Conservation (phyloP, 345 rosid genomes). For the Odontarrhena argentea region DNA sequence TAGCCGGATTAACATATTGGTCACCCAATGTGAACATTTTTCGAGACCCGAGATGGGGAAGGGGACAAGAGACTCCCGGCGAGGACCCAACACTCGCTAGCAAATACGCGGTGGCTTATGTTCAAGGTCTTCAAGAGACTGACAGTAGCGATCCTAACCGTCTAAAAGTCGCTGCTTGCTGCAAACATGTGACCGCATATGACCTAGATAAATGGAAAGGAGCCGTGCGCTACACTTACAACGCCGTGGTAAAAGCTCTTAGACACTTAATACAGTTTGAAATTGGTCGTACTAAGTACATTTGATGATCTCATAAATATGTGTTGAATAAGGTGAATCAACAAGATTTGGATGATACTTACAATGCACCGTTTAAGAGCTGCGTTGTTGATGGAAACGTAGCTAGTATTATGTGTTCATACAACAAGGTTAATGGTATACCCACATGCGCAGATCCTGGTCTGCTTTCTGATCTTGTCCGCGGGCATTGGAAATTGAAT, state of each 20-base stretch:
- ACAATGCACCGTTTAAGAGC: constrained; percentile 66
- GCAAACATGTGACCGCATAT: constrained; percentile 69
- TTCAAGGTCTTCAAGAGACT: constrained; percentile 63
- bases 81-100: constrained; percentile 75
- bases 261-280: too few relatives aligned
- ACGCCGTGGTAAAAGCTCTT: constrained; percentile 50
- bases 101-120: constrained; percentile 58
- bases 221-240: constrained; percentile 50
- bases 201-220: constrained; percentile 68
- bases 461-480: constrained; percentile 52
- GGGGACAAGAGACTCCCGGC: constrained; percentile 85
- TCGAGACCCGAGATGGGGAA: constrained; percentile 88
- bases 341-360: constrained; percentile 69
- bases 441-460: constrained; percentile 65
- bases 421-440: constrained; percentile 64
- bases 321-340: constrained; percentile 51
- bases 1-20: constrained; percentile 79
- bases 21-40: constrained; percentile 78
- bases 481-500: constrained; percentile 64
- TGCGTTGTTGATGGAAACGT: constrained; percentile 69
- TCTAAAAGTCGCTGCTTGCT: constrained; percentile 70
- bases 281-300: not conserved
- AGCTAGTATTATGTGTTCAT: constrained; percentile 72
- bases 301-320: not conserved
- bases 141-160: constrained; percentile 44